Evolutionary conservation across 1,139 yeast species (phyloP), one percentile per base, ranked within the genome.

Genomic region (Hansenula sp.): DNA sequence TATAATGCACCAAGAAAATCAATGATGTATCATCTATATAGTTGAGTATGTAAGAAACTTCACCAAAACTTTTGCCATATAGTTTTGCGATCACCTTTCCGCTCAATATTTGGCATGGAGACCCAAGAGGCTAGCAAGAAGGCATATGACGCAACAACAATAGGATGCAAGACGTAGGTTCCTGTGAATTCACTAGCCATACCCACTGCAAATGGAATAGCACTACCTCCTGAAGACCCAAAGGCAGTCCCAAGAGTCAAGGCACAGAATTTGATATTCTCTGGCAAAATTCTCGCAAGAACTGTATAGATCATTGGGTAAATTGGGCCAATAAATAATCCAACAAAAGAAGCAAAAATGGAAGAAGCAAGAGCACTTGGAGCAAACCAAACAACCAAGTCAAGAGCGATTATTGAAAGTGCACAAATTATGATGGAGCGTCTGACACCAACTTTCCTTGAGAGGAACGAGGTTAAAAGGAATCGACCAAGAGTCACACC

Each of bases 401-500:
- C 72, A 41, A 70, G 59, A 0, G 59, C 41, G 3, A 77, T 63
- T 0, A 80, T 60, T 1, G 60, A 24, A 0, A 66, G 1, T 0
- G 71, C 57, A 17, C 71, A 55, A 1, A 72, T 43, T 5, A 69
- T 58, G 13, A 75, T 72, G 2, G 78, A 70, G 47, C 80, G 60
- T 52, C 81, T 67, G n/a, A 73, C 71, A 0, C 84, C 83, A 42
- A 15, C 51, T 50, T 25, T 63, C 63, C 48, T 75, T 74, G 6
- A 54, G 40, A 4, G 47, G 25, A 21, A 55, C 50, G 1, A n/a
- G n/a, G 60, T 58, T 7, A 57, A 38, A 12, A 72, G 52, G 27
- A 83, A 62, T 42, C 90, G 61, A 1, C 89, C 89, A 4, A 79
- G 33, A 0, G 88, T 80, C 31, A 84, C 63, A 6, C 90, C 91